phyloP scores from a whole-genome alignment of 768 basidiomycete genomes.

The Collybia sordida region DNA sequence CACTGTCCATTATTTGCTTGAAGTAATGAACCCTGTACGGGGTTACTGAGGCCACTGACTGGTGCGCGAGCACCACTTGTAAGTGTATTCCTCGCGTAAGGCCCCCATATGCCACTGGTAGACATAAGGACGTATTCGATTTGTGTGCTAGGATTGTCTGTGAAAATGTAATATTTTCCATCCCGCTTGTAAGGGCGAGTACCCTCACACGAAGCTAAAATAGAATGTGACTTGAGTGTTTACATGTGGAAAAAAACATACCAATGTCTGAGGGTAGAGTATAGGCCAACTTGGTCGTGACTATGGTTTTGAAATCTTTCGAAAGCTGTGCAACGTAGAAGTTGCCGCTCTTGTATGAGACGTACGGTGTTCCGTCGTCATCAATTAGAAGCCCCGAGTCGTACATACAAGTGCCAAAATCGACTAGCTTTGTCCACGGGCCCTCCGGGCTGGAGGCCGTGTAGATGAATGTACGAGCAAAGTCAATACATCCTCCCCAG shows the following conservation, averaged over 20 bases:
- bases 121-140: constrained; percentile 5
- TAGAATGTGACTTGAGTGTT: background rate
- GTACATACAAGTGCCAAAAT: constrained; percentile 14
- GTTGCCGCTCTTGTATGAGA: constrained; percentile 11
- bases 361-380: constrained; percentile 16
- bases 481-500: constrained; percentile 17
- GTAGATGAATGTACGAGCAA: constrained; percentile 15
- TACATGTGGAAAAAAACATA: too few species aligned
- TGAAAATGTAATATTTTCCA: constrained; percentile 17
- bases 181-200: constrained; percentile 15
- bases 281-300: constrained; percentile 9
- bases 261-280: background rate
- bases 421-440: constrained; percentile 13
- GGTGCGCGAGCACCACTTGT: constrained; percentile 4
- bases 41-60: constrained; percentile 9
- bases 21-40: constrained; percentile 11
- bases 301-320: constrained; percentile 7
- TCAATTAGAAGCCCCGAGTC: constrained; percentile 15
- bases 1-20: constrained; percentile 8
- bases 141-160: background rate
- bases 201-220: constrained; percentile 5
- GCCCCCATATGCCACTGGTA: constrained; percentile 9
- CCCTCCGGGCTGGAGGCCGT: constrained; percentile 8
- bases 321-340: constrained; percentile 14
- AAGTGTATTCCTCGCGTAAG: constrained; percentile 8